Conservation (phyloP, 345 rosid genomes). For the Murraya paniculata region DNA sequence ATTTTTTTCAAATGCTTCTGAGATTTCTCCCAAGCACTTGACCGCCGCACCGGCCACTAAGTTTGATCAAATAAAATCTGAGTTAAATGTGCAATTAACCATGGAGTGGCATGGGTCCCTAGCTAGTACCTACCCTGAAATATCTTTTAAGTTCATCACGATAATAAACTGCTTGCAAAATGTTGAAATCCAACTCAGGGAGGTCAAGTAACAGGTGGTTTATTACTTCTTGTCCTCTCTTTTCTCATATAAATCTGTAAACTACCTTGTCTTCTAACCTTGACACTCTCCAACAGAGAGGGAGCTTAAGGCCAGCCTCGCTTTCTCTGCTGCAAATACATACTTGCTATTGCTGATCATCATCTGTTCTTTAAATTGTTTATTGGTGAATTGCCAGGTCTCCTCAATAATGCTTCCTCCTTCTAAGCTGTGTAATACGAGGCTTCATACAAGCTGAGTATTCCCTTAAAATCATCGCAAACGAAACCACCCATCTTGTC, state of each 20-base stretch:
- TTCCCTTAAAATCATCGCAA: constrained; percentile 3
- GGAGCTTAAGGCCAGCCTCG: constrained; percentile 19
- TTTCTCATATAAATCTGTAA: constrained; percentile 9
- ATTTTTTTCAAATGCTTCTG: too few species aligned
- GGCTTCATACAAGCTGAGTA: constrained; percentile 19
- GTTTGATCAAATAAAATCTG: too few species aligned
- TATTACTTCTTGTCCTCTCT: constrained; percentile 6
- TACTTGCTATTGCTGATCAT: background rate
- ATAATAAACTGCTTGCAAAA: constrained; percentile 8
- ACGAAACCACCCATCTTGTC: constrained; percentile 1
- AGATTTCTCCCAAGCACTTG: too few species aligned
- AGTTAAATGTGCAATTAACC: too few species aligned
- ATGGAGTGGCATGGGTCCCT: too few species aligned
- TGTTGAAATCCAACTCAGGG: constrained; percentile 22
- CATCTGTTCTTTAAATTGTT: background rate
- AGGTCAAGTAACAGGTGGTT: constrained; percentile 13
- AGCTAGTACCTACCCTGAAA: constrained; percentile 10
- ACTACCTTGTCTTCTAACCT: constrained; percentile 19
- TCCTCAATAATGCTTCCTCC: constrained; percentile 13
- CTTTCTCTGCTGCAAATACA: background rate
- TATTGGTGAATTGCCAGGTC: constrained; percentile 8
- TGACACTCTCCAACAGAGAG: constrained; percentile 9
- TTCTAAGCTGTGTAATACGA: background rate
- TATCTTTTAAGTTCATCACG: constrained; percentile 16
- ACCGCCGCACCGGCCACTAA: too few species aligned